Percentiles rank a stretch among this genome's conserved stretches.
Evolutionary conservation across 2,329 filamentous ascomycete genomes (phyloP).

Genomic region (Penicillium hordei): DNA sequence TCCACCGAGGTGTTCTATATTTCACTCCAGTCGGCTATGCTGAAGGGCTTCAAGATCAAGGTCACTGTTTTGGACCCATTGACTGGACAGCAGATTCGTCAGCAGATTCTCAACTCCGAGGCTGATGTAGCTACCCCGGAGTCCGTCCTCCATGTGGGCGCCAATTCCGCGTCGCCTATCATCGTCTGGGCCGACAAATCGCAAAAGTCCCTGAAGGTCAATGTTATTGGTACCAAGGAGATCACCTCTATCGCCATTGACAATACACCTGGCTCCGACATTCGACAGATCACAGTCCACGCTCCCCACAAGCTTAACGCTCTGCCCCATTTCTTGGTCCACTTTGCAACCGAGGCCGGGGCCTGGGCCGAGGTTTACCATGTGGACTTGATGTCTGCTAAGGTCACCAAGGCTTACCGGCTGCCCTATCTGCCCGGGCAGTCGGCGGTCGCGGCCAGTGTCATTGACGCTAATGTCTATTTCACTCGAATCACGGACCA

Average conservation of each 20-base stretch:
- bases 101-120: constrained; percentile 71
- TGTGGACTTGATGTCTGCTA: constrained; percentile 68
- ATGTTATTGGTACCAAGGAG: constrained; percentile 46
- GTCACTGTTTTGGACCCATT: constrained; percentile 70
- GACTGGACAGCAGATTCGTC: constrained; percentile 70
- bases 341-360: constrained; percentile 67
- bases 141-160: constrained; percentile 42
- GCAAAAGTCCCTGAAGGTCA: constrained; percentile 46
- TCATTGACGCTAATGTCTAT: constrained; percentile 76
- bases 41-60: constrained; percentile 72
- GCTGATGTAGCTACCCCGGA: constrained; percentile 59
- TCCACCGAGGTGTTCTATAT: constrained; percentile 72
- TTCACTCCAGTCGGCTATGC: constrained; percentile 64
- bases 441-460: constrained; percentile 77
- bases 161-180: constrained; percentile 43
- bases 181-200: constrained; percentile 48
- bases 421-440: constrained; percentile 68
- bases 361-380: constrained; percentile 88
- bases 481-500: constrained; percentile 79
- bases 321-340: constrained; percentile 79
- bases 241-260: constrained; percentile 41
- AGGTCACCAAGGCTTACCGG: constrained; percentile 74
- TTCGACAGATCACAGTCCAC: constrained; percentile 65
- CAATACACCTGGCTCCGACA: constrained; percentile 41
- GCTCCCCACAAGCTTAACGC: constrained; percentile 71